Evolutionary conservation across 495 filamentous ascomycete species (phyloP), one percentile per base, ranked within the genome.

Genomic region (Podospora sp.): DNA sequence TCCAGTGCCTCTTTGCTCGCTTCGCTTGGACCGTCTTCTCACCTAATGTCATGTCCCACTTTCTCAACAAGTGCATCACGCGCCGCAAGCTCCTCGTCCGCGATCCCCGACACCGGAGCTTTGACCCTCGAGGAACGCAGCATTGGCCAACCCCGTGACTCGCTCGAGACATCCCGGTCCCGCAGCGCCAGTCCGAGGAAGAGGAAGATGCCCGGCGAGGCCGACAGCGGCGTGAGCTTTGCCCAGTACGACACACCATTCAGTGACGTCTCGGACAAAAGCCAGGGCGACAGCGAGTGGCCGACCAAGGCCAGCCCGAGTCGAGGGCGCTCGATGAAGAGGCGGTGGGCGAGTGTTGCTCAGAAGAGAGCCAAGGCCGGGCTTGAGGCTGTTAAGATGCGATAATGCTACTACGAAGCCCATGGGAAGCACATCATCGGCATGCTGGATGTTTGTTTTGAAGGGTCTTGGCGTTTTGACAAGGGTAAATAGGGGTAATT

Each of bases 11-110:
- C 25, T 66, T 66, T 66, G 65, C 56, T 9, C 65, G 57, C 56
- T 66, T 66, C 24, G 65, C 65, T 24, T 61, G 49, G 65, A 61
- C 65, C 57, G 51, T 66, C 40, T 66, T 66, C 56, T 66, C 65
- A n/a, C 57, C 65, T 14, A 40, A 40, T 12, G 46, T 61, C 6
- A 18, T 66, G n/a, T 33, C 36, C 65, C 12, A 25, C 46, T 66
- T 66, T 20, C 60, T 66, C 22, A 40, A 60, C 2, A 52, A 53
- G 57, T 61, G 65, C 57, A 40, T 66, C 12, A 60, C 65, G 26
- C 21, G 40, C 12, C 65, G 65, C 4, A 56, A 6, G 7, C 36
- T 66, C 27, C 65, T 65, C 33, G 62, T 65, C 62, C 33, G 16
- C 20, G 52, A 65, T n/a, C 52, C 27, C 29, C 20, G 25, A 3